Evolutionary conservation across 177 flowering plant genomes (phyloP), one percentile per base, ranked within the genome.

Genomic region (Telopea speciosissima): DNA sequence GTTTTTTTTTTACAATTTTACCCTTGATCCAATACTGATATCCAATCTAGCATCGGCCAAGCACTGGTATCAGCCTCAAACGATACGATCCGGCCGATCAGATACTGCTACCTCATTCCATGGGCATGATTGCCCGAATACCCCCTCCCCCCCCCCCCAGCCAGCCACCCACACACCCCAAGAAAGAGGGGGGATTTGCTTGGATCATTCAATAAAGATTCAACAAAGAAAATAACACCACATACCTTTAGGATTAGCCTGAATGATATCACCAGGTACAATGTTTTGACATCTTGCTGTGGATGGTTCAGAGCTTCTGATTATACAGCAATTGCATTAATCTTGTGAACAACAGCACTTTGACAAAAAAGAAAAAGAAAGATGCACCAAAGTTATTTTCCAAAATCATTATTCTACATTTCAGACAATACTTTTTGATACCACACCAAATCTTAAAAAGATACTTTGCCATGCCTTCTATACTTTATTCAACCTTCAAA

Each of bases 211-310:
- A 16, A 26, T 68, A 31, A 42, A 73, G 70, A 25, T 49, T 19
- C 66, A 24, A 16, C 21, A 40, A 17, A 70, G 40, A 71, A 12
- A 44, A 24, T 8, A 23, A 60, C 23, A 16, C n/a, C 19, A 49
- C 49, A 64, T 67, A 88, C 91, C 88, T 84, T 66, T 73, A 31
- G 75, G 77, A 71, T 63, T 66, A 70, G 76, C 81, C 65, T 81
- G 85, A 77, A 72, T 75, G 28, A 77, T 67, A 60, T 78, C 81
- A 74, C 79, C 75, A 59, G 70, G 74, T 67, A 81, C 81, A 65
- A 67, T 71, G 67, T 82, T 81, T 25, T 77, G 77, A 67, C 74
- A 70, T 74, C 77, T 75, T 45, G 66, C 69, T 19, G 73, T 44
- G 58, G 81, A 72, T 22, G 40, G 68, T 73, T 73, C 69, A 40